Evolutionary conservation across 139 green algal genomes (phyloP).

Genomic region (Limnomonas spitsbergensis): DNA sequence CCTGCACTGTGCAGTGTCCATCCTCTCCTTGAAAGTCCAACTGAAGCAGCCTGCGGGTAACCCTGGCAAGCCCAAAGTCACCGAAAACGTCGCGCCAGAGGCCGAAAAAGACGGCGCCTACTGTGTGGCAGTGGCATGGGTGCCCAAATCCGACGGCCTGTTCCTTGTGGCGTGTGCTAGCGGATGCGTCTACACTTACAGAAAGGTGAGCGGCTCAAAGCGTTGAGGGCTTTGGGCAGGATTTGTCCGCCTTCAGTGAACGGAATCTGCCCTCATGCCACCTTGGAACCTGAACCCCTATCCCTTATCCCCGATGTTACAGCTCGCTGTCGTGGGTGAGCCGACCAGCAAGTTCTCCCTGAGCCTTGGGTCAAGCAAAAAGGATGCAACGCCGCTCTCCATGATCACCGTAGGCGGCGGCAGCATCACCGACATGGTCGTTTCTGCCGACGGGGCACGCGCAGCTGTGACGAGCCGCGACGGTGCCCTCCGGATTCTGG

Average conservation of each 20-base stretch:
- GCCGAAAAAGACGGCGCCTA: conserved; percentile 32
- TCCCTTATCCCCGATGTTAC: too few species aligned
- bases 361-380: conserved; percentile 34
- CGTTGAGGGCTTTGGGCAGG: neutral
- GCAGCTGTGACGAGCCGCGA: conserved; percentile 76
- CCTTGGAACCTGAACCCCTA: too few species aligned
- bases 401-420: conserved; percentile 23
- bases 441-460: conserved; percentile 68
- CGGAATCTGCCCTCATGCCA: too few species aligned
- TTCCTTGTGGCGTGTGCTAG: conserved; percentile 61
- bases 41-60: conserved; percentile 30
- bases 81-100: conserved; percentile 46
- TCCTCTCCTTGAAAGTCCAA: conserved; percentile 60
- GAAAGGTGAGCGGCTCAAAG: conserved; percentile 43
- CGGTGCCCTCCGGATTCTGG: conserved; percentile 71
- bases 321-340: conserved; percentile 22
- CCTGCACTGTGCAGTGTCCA: conserved; percentile 53
- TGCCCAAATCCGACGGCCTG: conserved; percentile 37
- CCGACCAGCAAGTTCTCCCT: conserved; percentile 46
- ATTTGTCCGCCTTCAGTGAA: too few species aligned
- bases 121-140: conserved; percentile 56
- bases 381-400: conserved; percentile 18
- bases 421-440: conserved; percentile 63
- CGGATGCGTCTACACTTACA: conserved; percentile 66
- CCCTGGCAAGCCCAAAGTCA: conserved; percentile 31